Evolutionary conservation across 2,329 filamentous ascomycete genomes (phyloP), one percentile per base, ranked within the genome.

Genomic region (Beauveria caledonica): DNA sequence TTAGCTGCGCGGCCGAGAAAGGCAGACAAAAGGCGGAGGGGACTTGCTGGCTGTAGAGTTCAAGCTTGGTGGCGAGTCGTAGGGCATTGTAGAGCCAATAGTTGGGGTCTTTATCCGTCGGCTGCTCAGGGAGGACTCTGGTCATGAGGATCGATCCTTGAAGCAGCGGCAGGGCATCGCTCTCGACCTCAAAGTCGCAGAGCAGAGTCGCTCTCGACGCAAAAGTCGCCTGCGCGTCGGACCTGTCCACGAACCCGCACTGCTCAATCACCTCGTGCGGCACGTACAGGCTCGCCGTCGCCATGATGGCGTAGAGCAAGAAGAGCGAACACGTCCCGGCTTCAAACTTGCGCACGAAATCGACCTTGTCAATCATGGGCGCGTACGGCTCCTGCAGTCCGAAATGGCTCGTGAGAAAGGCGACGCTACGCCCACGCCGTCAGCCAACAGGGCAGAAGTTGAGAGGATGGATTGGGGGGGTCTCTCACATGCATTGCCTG

Each of bases 71-170:
- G 6, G 58, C 58, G 1, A 60, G 49, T 15, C 58, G 58, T 3
- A 60, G 48, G 8, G 39, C 58, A 5, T 52, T 60, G 23, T 60
- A 52, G 11, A 53, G 54, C 58, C 58, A 60, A 50, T 60, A 60
- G n/a, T 52, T 52, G 13, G 19, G 54, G n/a, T 60, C 58, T 5
- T 52, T 51, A 19, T 60, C 58, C 1, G 23, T 48, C 6, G 39
- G 49, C 3, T 60, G 36, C n/a, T 60, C 58, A 3, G 45, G 29
- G 3, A 60, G 48, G 1, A 60, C 39, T 9, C 13, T 60, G 2
- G 48, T 52, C 39, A 60, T 39, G 17, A 60, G 36, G 3, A 60
- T 39, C 15, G 58, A 52, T 1, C 49, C 58, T 13, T 60, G 58
- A 9, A 60, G 25, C 3, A 40, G 7, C 3, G 27, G 10, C n/a